Evolutionary conservation across 345 rosid genomes (phyloP).

Genomic region (Kandelia obovata): DNA sequence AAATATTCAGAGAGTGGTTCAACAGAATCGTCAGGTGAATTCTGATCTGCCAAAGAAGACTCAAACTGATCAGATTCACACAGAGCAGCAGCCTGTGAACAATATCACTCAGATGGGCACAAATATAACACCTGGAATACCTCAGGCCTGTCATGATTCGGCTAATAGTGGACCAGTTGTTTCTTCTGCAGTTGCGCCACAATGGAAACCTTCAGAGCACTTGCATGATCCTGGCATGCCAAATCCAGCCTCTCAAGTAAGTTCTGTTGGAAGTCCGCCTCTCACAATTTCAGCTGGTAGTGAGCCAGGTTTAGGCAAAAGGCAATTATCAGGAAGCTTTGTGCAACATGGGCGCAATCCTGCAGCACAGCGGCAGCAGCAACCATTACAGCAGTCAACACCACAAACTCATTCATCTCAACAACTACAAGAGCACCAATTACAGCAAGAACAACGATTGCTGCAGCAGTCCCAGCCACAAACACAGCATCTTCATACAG

Average conservation of each 20-base stretch:
- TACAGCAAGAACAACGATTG: conserved; percentile 19
- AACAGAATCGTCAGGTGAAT: conserved; percentile 52
- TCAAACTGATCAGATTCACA: conserved; percentile 48
- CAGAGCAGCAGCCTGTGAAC: conserved; percentile 44
- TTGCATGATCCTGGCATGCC: conserved; percentile 36
- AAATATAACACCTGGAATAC: conserved; percentile 29
- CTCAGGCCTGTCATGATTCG: conserved; percentile 47
- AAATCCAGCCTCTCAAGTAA: conserved; percentile 42
- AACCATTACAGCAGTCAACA: conserved; percentile 37
- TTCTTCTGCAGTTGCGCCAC: conserved; percentile 41
- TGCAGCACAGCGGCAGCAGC: conserved; percentile 46
- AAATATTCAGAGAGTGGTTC: conserved; percentile 57
- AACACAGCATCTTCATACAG: conserved; percentile 56
- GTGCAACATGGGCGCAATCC: conserved; percentile 41
- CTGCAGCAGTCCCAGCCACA: conserved; percentile 52
- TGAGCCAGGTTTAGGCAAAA: conserved; percentile 58
- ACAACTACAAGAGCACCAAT: conserved; percentile 47
- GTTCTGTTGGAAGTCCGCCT: conserved; percentile 39
- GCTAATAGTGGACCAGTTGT: conserved; percentile 30
- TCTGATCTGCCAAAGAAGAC: conserved; percentile 48
- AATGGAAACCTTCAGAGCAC: conserved; percentile 60
- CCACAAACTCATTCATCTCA: conserved; percentile 37
- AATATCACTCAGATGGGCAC: conserved; percentile 37
- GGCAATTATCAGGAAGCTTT: conserved; percentile 57
- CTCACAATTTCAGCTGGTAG: conserved; percentile 42